Conservation (phyloP, 2,329 filamentous ascomycete genomes). For the Chrysoporthe deuterocubensis region DNA sequence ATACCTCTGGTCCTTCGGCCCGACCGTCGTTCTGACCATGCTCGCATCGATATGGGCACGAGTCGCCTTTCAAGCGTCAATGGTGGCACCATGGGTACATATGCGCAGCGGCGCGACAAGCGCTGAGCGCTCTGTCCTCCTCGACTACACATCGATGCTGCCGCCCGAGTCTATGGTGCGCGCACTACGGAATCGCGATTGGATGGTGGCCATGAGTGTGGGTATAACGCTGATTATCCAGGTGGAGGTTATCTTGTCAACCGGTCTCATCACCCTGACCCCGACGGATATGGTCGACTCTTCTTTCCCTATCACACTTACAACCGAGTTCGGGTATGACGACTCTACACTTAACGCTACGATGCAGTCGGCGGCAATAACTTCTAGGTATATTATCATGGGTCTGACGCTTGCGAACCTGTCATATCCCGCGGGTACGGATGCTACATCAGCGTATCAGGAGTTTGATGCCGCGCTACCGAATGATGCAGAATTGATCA, state of each 20-base stretch:
- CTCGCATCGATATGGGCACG: not conserved
- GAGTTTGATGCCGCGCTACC: not conserved
- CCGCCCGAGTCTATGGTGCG: not conserved
- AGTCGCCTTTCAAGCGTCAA: not conserved
- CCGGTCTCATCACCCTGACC: not conserved
- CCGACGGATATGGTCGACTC: not conserved
- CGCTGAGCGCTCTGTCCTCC: not conserved
- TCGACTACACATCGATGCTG: not conserved
- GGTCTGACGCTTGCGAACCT: not conserved
- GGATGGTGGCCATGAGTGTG: not conserved
- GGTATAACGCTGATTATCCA: not conserved
- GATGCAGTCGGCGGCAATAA: slow-evolving; percentile 1
- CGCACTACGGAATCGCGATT: not conserved
- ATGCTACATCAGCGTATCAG: not conserved
- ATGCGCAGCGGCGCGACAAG: not conserved
- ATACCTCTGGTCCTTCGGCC: not conserved
- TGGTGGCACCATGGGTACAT: not conserved
- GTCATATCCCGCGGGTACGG: not conserved
- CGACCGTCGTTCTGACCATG: not conserved
- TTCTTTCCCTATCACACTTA: not conserved
- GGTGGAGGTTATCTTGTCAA: not conserved
- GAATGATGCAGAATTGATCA: not conserved
- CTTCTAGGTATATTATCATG: not conserved
- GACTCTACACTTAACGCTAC: not conserved
- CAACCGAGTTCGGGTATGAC: not conserved